Evolutionary conservation across 208 protist species (phyloP).

Genomic region (Wallacemonas sp.): DNA sequence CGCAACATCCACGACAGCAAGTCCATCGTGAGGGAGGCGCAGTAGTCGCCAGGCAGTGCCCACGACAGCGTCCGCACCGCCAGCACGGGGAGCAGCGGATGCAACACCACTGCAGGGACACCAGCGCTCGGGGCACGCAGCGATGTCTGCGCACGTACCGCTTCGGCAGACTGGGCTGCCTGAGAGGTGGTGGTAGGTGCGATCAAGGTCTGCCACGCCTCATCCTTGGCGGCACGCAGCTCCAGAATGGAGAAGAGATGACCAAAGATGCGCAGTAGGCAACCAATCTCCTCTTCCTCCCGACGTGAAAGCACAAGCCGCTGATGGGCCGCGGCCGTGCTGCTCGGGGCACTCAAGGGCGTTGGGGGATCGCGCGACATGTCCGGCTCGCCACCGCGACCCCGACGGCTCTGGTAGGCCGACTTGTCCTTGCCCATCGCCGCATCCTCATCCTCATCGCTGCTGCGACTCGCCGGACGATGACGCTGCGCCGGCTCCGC

Average conservation of each 20-base stretch:
- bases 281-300: constrained; percentile 31
- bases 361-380: not conserved
- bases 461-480: not conserved
- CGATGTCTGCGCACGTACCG: too few species aligned
- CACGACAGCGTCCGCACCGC: constrained; percentile 35
- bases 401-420: too few species aligned
- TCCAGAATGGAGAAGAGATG: constrained; percentile 27
- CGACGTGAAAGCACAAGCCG: constrained; percentile 9
- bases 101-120: too few species aligned
- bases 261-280: constrained; percentile 25
- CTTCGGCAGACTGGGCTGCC: too few species aligned
- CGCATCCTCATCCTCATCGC: constrained; percentile 10
- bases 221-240: not conserved
- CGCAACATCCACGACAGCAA: constrained; percentile 53
- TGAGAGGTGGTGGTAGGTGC: not conserved
- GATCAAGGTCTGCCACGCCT: not conserved
- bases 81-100: constrained; percentile 35
- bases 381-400: too few species aligned
- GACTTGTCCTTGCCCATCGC: not conserved
- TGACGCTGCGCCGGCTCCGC: too few species aligned
- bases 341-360: not conserved
- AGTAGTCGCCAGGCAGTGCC: constrained; percentile 36
- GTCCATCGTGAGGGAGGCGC: constrained; percentile 53
- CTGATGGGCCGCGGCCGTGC: constrained; percentile 13
- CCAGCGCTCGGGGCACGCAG: too few species aligned